phyloP scores from a whole-genome alignment of 805 yeast genomes.

The Metschnikowia amazonensis region DNA sequence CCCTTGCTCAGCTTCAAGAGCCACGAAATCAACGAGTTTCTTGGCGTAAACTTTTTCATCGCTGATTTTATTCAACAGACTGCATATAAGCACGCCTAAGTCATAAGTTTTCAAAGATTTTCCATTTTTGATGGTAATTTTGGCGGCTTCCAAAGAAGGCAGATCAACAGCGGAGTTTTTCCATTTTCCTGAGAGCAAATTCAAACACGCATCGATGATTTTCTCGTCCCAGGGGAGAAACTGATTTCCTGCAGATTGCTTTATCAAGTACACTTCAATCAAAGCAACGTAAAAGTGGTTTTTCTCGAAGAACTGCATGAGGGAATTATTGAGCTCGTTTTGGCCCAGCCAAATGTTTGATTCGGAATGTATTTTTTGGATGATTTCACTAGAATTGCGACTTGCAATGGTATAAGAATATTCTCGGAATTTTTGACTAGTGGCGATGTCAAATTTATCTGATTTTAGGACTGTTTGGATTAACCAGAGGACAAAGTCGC shows the following conservation, averaged over 20 bases:
- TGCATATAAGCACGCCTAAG: slow-evolving; percentile 9
- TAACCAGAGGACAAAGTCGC: slow-evolving; percentile 13
- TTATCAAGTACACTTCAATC: slow-evolving; percentile 9
- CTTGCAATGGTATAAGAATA: slow-evolving; percentile 7
- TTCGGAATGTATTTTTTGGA: slow-evolving; percentile 9
- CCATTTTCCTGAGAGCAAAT: slow-evolving; percentile 7
- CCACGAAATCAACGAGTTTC: slow-evolving; percentile 30
- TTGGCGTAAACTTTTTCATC: slow-evolving; percentile 28
- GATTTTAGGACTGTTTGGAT: slow-evolving; percentile 5
- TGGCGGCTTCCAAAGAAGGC: not conserved
- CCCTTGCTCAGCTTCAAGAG: slow-evolving; percentile 26
- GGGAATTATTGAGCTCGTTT: slow-evolving; percentile 13
- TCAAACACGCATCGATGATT: slow-evolving; percentile 10
- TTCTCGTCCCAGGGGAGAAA: slow-evolving; percentile 8
- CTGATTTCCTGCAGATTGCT: slow-evolving; percentile 10
- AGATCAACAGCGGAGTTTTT: not conserved
- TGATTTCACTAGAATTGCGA: not conserved
- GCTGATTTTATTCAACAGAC: slow-evolving; percentile 17
- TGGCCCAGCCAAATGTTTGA: slow-evolving; percentile 13
- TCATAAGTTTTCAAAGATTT: slow-evolving; percentile 3
- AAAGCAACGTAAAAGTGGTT: slow-evolving; percentile 1
- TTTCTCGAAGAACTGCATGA: slow-evolving; percentile 8
- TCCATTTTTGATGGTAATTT: not conserved
- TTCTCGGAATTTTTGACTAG: slow-evolving; percentile 6
- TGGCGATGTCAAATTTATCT: not conserved